Conservation (phyloP, 805 yeast species). For the Candida argentea region DNA sequence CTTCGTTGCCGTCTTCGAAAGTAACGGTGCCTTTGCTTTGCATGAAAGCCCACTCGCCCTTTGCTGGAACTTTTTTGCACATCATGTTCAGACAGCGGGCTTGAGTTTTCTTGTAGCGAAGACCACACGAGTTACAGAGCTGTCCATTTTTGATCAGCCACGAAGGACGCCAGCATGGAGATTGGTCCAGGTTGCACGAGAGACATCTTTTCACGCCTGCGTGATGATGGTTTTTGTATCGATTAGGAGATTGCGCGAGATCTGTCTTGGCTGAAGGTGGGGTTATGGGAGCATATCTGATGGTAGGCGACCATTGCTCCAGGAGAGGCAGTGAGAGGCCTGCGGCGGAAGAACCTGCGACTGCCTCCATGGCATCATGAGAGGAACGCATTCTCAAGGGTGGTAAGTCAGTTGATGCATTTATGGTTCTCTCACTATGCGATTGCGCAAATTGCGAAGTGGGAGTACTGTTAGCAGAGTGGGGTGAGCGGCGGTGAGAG, state of each 20-base stretch:
- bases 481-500: not conserved
- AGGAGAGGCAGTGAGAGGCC: conserved; percentile 1
- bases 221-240: conserved; percentile 11
- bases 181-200: conserved; percentile 81
- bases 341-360: no score
- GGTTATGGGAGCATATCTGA: conserved; percentile 29
- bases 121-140: conserved; percentile 91
- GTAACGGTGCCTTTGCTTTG: conserved; percentile 48
- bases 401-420: not conserved
- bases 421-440: no score
- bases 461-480: no score
- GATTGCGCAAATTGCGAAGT: no score
- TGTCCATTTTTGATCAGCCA: conserved; percentile 93
- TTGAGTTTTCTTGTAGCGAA: conserved; percentile 87
- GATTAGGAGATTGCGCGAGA: conserved; percentile 23
- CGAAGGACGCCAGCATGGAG: conserved; percentile 98
- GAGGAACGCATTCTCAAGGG: conserved; percentile 1
- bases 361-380: conserved; percentile 1
- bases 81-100: conserved; percentile 71
- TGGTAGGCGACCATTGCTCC: conserved; percentile 2
- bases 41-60: conserved; percentile 91
- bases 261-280: conserved; percentile 30
- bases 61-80: conserved; percentile 89
- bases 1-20: conserved; percentile 30
- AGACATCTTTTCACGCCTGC: conserved; percentile 54